Base-by-base conservation (phyloP, 441 rosid genomes). In the Pelargonium fulgidum region DNA sequence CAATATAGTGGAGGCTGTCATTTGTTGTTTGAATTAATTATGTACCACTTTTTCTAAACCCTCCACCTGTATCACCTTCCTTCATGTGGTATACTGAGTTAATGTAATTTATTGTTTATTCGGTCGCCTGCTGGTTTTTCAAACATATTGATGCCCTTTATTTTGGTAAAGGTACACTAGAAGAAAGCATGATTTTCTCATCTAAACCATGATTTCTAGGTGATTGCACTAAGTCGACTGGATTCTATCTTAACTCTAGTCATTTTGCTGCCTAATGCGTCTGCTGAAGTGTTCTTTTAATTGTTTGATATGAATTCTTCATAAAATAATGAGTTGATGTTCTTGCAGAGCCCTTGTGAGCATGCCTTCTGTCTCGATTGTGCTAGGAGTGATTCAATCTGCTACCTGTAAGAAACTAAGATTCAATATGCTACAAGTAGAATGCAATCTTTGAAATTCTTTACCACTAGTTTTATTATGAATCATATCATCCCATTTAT, bases 331-430 rank as follows among this genome's bases (percentile, higher is more conserved):
- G 36, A 47, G 58, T 24, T 70, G 45, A 7, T 17, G 12, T 62
- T 69, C 73, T 77, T 83, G 88, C 85, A 89, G 97, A 89, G 86
- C 76, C 97, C 97, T 56, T 94, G 97, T 67, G 99, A 90, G 79
- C 99, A 93, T 80, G 92, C 89, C 52, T 91, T 89, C 80, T 91
- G 99, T 70, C 91, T 88, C 0, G 96, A 93, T 73, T 93, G 99
- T 81, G 93, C 99, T 47, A 84, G 97, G 73, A 90, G 98, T 61
- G 99, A 94, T 80, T 92, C 99, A 66, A 84, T 85, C 17, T 92
- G 98, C 83, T 94, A 94, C 79, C 86, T 94, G 99, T 94, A 88
- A 90, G 95, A 22, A 42, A 6, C 62, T 16, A 36, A 36, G 41
- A 36, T 29, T 29, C 36, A 29, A 54, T 54, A 16, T 54, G 61